Base-by-base conservation (phyloP, 2,329 filamentous ascomycete species). In the Pyrenochaeta sp. region DNA sequence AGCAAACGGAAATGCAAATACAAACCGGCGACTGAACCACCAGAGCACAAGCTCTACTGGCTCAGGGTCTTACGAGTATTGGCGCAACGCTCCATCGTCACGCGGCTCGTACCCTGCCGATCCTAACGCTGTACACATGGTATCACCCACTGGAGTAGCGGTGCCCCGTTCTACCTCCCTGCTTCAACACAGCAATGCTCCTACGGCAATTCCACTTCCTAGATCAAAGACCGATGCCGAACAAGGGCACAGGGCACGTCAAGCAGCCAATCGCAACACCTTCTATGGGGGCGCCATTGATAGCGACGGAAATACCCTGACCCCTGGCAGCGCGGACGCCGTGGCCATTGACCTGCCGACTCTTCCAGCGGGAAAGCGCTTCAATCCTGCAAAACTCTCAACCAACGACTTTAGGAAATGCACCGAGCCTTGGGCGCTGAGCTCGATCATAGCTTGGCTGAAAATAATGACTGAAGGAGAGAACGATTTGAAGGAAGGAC, bases 141-240 rank as follows among this genome's bases (percentile, higher is more conserved):
- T 65, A 30, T 68, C 73, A 17, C 73, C 74, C 2, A 66, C 60
- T 9, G 69, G 73, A 2, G 60, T 66, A 7, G 47, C 62, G 14
- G 74, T 77, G 1, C 74, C 74, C 12, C 70, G 74, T 17, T 77
- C 74, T 14, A 75, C 74, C 0, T 98, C 94, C 27, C 77, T 98
- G 51, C 88, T 90, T 39, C 92, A 87, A 59, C 91, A 96, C 72
- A 91, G 88, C 68, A 91, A 88, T 58, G 90, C 90, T 7, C 92
- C 93, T 30, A 85, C 88, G 53, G 84, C 94, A 27, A 85, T 90
- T 59, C 85, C 92, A 27, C 92, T 95, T n/a, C 89, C 91, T 33
- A 86, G 95, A 52, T 97, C 95, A 31, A 93, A 96, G 76, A 99
- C 95, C 7, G 95, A 99, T 78, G 93, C 93, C 33, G 90, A 96